Conservation (phyloP, 441 rosid genomes). For the Pelargonium cotyledonis region DNA sequence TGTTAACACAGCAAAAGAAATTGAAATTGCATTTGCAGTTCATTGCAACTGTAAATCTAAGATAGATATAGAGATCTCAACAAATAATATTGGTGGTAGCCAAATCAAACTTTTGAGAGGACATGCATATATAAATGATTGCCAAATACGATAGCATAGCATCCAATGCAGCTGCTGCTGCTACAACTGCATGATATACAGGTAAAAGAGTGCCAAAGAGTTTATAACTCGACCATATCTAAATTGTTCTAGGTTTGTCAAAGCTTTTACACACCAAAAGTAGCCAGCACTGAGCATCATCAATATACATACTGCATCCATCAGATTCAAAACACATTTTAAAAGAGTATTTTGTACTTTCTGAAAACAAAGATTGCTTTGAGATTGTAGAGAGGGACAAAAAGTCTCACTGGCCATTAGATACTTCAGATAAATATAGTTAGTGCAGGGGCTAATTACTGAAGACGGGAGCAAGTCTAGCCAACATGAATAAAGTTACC, state of each 20-base stretch:
- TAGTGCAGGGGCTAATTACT: constrained; percentile 12
- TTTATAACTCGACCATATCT: neutral
- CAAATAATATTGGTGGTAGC: too few relatives aligned
- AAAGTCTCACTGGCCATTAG: constrained; percentile 21
- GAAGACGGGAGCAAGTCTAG: neutral
- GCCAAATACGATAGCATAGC: neutral
- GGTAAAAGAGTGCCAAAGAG: neutral
- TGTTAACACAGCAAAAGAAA: too few relatives aligned
- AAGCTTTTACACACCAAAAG: constrained; percentile 2
- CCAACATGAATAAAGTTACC: constrained; percentile 5
- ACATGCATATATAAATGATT: too few relatives aligned
- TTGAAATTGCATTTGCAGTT: too few relatives aligned
- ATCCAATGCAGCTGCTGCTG: neutral
- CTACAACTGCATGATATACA: neutral
- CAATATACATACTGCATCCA: constrained; percentile 12
- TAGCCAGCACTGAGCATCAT: constrained; percentile 3
- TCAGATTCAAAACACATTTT: constrained; percentile 14
- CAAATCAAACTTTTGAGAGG: too few relatives aligned
- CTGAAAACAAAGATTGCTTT: constrained; percentile 13
- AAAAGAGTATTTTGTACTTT: neutral
- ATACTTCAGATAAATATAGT: neutral
- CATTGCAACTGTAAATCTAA: too few relatives aligned
- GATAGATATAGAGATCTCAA: too few relatives aligned
- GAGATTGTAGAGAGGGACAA: constrained; percentile 13
- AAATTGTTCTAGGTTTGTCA: neutral